Percentiles rank a stretch among this genome's conserved stretches.
Evolutionary conservation across 2,329 filamentous ascomycete genomes (phyloP).

Genomic region (Onygenales sp.): DNA sequence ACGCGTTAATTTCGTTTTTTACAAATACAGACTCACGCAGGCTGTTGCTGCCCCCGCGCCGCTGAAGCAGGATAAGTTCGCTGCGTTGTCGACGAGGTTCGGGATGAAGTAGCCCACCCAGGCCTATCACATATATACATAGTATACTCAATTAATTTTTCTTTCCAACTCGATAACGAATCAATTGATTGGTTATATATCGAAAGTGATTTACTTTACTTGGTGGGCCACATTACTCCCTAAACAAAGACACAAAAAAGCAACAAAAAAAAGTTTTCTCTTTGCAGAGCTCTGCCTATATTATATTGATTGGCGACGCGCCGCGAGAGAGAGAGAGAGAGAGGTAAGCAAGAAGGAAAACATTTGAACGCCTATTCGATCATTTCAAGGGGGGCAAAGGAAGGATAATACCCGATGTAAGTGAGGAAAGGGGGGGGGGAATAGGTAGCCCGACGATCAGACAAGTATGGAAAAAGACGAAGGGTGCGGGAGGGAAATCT

Average conservation of each 20-base stretch:
- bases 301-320: neutral
- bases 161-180: too few species aligned
- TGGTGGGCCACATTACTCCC: too few species aligned
- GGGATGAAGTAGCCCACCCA: slow-evolving; percentile 43
- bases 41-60: slow-evolving; percentile 53
- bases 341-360: neutral
- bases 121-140: neutral
- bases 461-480: neutral
- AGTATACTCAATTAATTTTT: neutral
- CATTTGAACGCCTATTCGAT: neutral
- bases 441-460: neutral
- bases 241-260: neutral
- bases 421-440: too few species aligned
- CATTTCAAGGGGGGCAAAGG: neutral
- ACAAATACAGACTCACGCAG: slow-evolving; percentile 27
- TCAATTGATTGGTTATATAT: too few species aligned
- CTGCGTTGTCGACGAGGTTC: slow-evolving; percentile 66
- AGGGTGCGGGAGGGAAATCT: too few species aligned
- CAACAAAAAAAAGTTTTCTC: neutral
- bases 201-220: neutral
- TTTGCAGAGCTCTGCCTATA: neutral
- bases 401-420: neutral
- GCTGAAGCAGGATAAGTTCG: slow-evolving; percentile 53
- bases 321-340: neutral
- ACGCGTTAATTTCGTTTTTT: slow-evolving; percentile 2